A percentile compares a stretch with the other conserved stretches of the same genome.
These are phyloP conservation scores for Verbascum thapsus DNA, from an alignment of 257 asterid genomes.

Conservation along the genomic window DNA sequence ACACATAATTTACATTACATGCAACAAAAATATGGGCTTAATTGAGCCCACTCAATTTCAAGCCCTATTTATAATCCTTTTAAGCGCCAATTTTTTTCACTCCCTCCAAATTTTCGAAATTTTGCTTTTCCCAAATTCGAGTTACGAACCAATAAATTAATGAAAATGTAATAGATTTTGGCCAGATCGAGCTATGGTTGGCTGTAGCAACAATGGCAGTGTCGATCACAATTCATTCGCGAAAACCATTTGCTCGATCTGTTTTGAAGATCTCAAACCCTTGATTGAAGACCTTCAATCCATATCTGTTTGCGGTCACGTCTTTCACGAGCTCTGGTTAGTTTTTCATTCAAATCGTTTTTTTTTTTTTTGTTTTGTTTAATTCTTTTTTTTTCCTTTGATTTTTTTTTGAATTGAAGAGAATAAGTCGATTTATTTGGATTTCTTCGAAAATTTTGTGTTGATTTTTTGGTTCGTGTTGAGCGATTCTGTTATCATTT, in stretches of 20 bases:
- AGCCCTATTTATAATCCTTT: neutral
- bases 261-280: slow-evolving; percentile 96
- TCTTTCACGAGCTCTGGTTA: slow-evolving; percentile 97
- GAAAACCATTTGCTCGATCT: slow-evolving; percentile 86
- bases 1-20: too few relatives aligned
- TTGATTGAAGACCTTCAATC: slow-evolving; percentile 80
- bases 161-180: slow-evolving; percentile 12
- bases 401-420: neutral
- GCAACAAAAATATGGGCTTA: neutral
- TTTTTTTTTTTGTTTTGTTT: neutral
- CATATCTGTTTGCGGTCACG: slow-evolving; percentile 92
- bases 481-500: neutral
- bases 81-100: slow-evolving; percentile 35
- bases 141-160: slow-evolving; percentile 18
- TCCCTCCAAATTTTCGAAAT: slow-evolving; percentile 20
- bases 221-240: slow-evolving; percentile 44
- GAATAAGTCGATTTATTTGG: neutral
- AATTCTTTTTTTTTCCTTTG: neutral
- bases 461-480: neutral
- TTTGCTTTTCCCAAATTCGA: slow-evolving; percentile 3
- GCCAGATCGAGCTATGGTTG: slow-evolving; percentile 46
- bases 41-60: neutral
- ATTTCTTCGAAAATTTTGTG: neutral
- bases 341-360: neutral
- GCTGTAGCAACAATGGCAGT: slow-evolving; percentile 27